phyloP scores from a whole-genome alignment of 1,139 yeast species.

The Magnusiomyces tetraspermus region DNA sequence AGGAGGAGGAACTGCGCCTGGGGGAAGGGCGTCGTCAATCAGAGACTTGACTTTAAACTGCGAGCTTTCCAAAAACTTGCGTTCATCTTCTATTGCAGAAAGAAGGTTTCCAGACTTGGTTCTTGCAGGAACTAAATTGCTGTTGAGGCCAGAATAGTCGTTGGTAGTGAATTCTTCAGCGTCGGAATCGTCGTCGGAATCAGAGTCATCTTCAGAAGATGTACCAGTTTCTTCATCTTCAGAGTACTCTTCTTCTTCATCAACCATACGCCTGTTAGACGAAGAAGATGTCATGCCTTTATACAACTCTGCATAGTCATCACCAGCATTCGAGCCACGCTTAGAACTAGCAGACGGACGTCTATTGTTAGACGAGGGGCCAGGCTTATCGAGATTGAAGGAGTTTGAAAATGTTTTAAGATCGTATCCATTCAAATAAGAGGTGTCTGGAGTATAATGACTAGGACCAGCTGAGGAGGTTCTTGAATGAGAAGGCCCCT shows the following conservation, averaged over 20 bases:
- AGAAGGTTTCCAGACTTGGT: conserved; percentile 37
- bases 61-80: conserved; percentile 20
- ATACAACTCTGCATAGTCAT: conserved; percentile 21
- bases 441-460: neutral
- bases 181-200: conserved; percentile 21
- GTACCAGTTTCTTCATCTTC: conserved; percentile 18
- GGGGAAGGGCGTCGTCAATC: conserved; percentile 32
- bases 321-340: conserved; percentile 10
- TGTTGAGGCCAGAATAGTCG: conserved; percentile 14
- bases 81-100: conserved; percentile 28
- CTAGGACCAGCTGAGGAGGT: neutral
- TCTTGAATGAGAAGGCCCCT: neutral
- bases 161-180: conserved; percentile 31
- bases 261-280: conserved; percentile 13
- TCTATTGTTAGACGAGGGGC: neutral
- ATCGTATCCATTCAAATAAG: neutral
- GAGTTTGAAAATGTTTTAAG: neutral
- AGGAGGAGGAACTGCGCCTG: conserved; percentile 39
- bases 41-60: conserved; percentile 32
- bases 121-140: conserved; percentile 19
- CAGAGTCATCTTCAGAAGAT: conserved; percentile 16
- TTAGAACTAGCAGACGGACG: neutral
- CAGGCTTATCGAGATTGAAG: neutral
- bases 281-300: conserved; percentile 12
- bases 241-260: conserved; percentile 13